Conservation (phyloP, 345 rosid genomes). For the Eucalyptus curtisii region DNA sequence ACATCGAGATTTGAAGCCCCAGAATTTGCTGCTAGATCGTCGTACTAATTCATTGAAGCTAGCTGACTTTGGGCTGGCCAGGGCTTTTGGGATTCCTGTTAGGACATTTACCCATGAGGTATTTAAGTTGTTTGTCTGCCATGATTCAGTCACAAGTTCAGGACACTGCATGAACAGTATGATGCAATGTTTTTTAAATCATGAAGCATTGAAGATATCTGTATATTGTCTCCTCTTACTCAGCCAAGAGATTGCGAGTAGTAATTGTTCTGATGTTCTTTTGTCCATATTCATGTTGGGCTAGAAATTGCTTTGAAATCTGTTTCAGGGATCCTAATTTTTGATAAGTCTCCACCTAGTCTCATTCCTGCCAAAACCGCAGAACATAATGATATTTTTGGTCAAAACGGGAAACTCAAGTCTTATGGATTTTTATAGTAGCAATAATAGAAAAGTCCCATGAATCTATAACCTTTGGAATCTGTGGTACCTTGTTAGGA, state of each 20-base stretch:
- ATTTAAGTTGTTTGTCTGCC: neutral
- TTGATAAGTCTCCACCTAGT: neutral
- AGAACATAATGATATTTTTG: neutral
- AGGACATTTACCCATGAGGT: constrained; percentile 27
- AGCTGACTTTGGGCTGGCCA: constrained; percentile 47
- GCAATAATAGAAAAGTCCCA: neutral
- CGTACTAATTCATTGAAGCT: constrained; percentile 27
- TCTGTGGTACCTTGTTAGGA: neutral
- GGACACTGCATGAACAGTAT: neutral
- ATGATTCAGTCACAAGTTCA: neutral
- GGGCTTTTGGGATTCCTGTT: constrained; percentile 22
- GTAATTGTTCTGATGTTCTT: neutral
- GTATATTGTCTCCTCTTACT: neutral
- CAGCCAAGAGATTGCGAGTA: neutral
- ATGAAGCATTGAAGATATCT: neutral
- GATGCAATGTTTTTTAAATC: neutral
- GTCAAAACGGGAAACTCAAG: neutral
- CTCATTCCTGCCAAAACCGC: neutral
- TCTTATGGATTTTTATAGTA: neutral
- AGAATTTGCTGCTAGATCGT: constrained; percentile 37
- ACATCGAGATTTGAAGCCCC: constrained; percentile 44
- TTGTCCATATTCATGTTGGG: neutral
- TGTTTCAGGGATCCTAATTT: neutral
- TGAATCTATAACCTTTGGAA: neutral
- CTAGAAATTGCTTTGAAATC: neutral